Evolutionary conservation across 2,329 filamentous ascomycete genomes (phyloP).

Genomic region (Neodidymelliopsis sp.): DNA sequence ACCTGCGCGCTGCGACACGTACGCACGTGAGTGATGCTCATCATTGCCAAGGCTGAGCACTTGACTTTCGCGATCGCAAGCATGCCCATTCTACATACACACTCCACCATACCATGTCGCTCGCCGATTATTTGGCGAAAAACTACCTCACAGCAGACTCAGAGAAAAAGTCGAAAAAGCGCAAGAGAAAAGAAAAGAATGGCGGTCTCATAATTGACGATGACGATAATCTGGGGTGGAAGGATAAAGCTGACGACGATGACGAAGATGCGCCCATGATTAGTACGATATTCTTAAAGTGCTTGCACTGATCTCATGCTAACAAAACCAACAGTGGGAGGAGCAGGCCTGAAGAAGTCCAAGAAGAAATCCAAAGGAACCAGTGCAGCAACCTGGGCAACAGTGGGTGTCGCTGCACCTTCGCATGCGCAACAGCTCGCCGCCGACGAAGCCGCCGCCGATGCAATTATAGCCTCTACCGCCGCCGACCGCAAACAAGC

Average conservation of each 20-base stretch:
- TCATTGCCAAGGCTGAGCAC: slow-evolving; percentile 12
- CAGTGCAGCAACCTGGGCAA: slow-evolving; percentile 68
- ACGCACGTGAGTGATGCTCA: slow-evolving; percentile 36
- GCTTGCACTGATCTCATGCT: background rate
- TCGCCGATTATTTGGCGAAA: slow-evolving; percentile 87
- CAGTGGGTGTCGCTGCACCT: slow-evolving; percentile 63
- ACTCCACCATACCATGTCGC: slow-evolving; percentile 57
- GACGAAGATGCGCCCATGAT: slow-evolving; percentile 62
- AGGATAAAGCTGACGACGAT: slow-evolving; percentile 58
- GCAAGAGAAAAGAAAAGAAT: slow-evolving; percentile 55
- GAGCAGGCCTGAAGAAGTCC: slow-evolving; percentile 49
- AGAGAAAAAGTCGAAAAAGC: slow-evolving; percentile 61
- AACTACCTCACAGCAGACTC: slow-evolving; percentile 81
- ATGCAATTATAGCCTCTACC: slow-evolving; percentile 77
- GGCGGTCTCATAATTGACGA: slow-evolving; percentile 58
- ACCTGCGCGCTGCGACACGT: slow-evolving; percentile 25
- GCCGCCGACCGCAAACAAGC: slow-evolving; percentile 67
- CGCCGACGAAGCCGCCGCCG: slow-evolving; percentile 76
- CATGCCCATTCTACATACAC: slow-evolving; percentile 12
- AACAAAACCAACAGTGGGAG: slow-evolving; percentile 43
- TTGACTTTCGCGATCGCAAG: slow-evolving; percentile 4
- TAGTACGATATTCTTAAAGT: slow-evolving; percentile 30
- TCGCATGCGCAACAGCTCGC: slow-evolving; percentile 65
- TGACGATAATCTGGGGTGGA: slow-evolving; percentile 64
- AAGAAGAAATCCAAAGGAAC: slow-evolving; percentile 68